Conservation (phyloP, 176 grass and related monocot genomes). For the Alopecurus myosuroides region DNA sequence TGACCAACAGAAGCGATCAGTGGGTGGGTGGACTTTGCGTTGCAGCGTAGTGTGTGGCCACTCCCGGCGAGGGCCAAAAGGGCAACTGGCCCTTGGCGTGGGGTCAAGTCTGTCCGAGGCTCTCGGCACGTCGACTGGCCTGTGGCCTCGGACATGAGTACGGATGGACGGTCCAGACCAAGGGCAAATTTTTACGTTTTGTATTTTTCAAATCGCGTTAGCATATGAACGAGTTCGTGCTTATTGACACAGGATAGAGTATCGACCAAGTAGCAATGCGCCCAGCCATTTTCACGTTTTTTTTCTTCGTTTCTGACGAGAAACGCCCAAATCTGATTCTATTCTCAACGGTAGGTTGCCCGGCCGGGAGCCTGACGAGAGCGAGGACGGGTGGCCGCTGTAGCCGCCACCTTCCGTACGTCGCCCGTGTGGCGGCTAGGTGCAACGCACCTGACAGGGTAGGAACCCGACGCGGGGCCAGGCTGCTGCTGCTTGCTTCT, state of each 20-base stretch:
- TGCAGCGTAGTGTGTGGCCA: background rate
- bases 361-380: background rate
- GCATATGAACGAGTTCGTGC: no score
- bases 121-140: background rate
- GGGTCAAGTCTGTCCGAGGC: conserved; percentile 10
- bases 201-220: no score
- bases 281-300: no score
- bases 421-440: background rate
- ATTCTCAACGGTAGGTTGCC: background rate
- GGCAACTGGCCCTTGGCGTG: conserved; percentile 35
- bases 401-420: background rate
- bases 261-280: no score
- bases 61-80: background rate
- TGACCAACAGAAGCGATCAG: background rate
- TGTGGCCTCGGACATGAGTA: background rate
- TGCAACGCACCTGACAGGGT: background rate
- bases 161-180: background rate
- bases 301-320: background rate
- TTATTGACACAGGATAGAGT: no score
- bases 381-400: background rate
- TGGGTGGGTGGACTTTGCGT: background rate
- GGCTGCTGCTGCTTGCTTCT: background rate
- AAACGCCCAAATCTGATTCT: background rate
- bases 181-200: no score
- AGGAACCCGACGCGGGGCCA: background rate